A percentile compares a stretch with the other conserved stretches of the same genome.
Conservation (phyloP, 1,139 yeast species). For the Trichomonascaceae sp. region DNA sequence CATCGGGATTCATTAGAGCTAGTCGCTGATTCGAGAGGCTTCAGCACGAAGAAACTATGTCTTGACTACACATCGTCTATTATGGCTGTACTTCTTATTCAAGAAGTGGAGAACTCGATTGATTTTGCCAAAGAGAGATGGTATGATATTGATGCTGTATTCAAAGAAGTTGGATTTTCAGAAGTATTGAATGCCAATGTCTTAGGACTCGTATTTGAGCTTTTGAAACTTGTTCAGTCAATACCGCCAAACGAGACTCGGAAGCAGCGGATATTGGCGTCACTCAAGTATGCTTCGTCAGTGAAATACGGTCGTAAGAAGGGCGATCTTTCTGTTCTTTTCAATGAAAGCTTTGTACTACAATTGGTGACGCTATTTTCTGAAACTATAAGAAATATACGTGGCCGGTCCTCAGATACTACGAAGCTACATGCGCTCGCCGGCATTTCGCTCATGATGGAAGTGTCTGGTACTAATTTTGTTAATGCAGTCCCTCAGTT, state of each 20-base stretch:
- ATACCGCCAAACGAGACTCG: slow-evolving; percentile 13
- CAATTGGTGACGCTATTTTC: slow-evolving; percentile 78
- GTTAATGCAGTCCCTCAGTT: slow-evolving; percentile 83
- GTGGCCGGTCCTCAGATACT: slow-evolving; percentile 63
- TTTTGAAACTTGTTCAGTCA: slow-evolving; percentile 26
- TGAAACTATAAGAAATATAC: slow-evolving; percentile 67
- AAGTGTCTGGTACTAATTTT: slow-evolving; percentile 54
- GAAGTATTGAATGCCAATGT: slow-evolving; percentile 39
- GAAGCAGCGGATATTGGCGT: slow-evolving; percentile 15
- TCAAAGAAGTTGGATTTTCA: slow-evolving; percentile 33
- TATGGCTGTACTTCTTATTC: slow-evolving; percentile 41
- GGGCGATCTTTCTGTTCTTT: slow-evolving; percentile 8
- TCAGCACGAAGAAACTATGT: slow-evolving; percentile 25
- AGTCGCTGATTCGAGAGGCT: slow-evolving; percentile 39
- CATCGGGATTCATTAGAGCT: slow-evolving; percentile 58
- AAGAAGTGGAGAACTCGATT: slow-evolving; percentile 42
- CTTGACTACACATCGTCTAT: slow-evolving; percentile 37
- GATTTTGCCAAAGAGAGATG: slow-evolving; percentile 47
- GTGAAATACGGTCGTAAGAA: slow-evolving; percentile 11
- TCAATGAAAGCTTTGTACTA: slow-evolving; percentile 39
- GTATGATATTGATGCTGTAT: slow-evolving; percentile 46
- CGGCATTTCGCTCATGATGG: slow-evolving; percentile 66
- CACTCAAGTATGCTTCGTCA: slow-evolving; percentile 17
- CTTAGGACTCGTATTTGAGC: slow-evolving; percentile 29
- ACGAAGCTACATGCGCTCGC: slow-evolving; percentile 68